Conservation (phyloP, 2,329 filamentous ascomycete species). For the Fusarium metavorans region DNA sequence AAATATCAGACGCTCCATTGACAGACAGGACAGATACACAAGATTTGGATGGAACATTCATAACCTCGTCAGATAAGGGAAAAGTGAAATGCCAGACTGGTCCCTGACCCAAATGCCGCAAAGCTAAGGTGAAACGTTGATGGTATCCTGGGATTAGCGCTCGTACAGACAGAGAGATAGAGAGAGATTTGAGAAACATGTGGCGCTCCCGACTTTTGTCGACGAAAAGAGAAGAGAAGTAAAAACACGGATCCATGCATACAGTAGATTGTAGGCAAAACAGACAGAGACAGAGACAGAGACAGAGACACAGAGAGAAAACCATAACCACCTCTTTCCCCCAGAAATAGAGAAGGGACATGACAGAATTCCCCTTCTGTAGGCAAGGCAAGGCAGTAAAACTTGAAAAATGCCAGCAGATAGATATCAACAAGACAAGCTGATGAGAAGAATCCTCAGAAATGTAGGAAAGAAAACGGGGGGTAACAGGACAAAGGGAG, state of each 20-base stretch:
- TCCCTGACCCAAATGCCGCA: slow-evolving; percentile 40
- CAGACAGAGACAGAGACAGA: slow-evolving; percentile 32
- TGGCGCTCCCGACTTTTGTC: slow-evolving; percentile 45
- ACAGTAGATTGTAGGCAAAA: slow-evolving; percentile 44
- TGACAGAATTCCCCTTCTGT: slow-evolving; percentile 34
- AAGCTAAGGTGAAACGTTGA: slow-evolving; percentile 37
- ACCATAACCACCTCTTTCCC: slow-evolving; percentile 26
- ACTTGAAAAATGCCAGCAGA: slow-evolving; percentile 35
- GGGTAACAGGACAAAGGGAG: slow-evolving; percentile 34
- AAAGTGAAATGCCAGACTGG: slow-evolving; percentile 41
- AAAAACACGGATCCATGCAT: slow-evolving; percentile 43
- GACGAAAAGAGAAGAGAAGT: slow-evolving; percentile 40
- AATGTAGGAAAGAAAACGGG: slow-evolving; percentile 39
- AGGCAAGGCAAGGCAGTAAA: slow-evolving; percentile 17
- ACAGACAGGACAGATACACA: slow-evolving; percentile 21
- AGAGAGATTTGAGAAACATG: slow-evolving; percentile 35
- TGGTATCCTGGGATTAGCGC: slow-evolving; percentile 47
- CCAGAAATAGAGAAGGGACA: slow-evolving; percentile 28
- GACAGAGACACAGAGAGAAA: slow-evolving; percentile 19
- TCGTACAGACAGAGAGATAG: slow-evolving; percentile 42
- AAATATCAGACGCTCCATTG: slow-evolving; percentile 41
- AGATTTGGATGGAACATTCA: slow-evolving; percentile 42
- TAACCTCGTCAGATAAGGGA: slow-evolving; percentile 43
- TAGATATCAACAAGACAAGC: slow-evolving; percentile 39
- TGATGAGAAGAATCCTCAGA: slow-evolving; percentile 36